Base-by-base conservation (phyloP, 2,329 filamentous ascomycete species). In the Curvularia verruculosa region DNA sequence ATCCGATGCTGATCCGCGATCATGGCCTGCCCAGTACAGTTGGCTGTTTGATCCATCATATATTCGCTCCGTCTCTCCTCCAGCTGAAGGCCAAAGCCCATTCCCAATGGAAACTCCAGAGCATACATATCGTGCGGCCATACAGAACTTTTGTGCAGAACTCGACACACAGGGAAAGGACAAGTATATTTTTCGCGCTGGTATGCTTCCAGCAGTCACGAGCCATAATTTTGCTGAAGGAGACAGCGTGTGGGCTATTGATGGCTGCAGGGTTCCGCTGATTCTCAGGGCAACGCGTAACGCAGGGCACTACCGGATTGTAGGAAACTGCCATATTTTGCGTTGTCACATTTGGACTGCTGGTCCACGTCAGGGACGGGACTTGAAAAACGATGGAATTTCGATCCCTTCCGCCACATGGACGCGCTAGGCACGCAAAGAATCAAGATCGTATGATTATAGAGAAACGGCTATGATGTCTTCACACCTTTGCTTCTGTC, bases 371-470 rank as follows among this genome's bases (percentile, higher is more conserved):
- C 52, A 39, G 59, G 59, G 4, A 54, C 45, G 18, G 59, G 56
- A 8, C 40, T 53, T 13, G 48, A 56, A 15, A 49, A 54, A 43
- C 31, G 57, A 40, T 61, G 59, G 59, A 46, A 56, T 10, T 61
- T 61, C 23, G 47, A 61, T 31, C 59, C 59, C 9, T 61, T 61
- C 21, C 59, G 59, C 18, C 49, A 49, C 34, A 56, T 61, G 59
- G 48, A 56, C 18, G 41, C 37, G 8, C 19, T 50, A 45, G 58
- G 51, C 18, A 60, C 58, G 21, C 54, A 58, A 18, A 49, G 6
- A 13, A 58, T 60, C 21, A 31, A 54, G 8, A 41, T 60, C 4
- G 13, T 51, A 36, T 60, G 55, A 58, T 41, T 2, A 8, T 45
- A 15, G 26, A 36, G 31, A 26, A 36, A 26, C 21, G 9, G 23